Conservation (phyloP, 805 yeast genomes). For the Komagataella ulmi region DNA sequence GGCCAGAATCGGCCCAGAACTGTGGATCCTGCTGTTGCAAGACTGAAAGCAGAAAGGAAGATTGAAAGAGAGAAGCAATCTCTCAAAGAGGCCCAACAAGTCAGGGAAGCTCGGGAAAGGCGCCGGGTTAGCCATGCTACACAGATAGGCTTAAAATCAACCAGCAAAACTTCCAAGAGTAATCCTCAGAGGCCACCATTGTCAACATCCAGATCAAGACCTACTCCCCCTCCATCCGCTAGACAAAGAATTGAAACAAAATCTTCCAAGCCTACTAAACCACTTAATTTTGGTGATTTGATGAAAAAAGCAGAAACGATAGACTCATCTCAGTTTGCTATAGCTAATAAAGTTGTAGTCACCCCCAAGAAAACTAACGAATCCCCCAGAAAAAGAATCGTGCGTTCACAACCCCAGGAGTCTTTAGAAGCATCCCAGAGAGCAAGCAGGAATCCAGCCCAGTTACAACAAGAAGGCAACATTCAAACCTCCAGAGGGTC, state of each 20-base stretch:
- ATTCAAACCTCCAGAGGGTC: background rate
- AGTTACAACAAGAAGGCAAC: background rate
- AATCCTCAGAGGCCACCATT: background rate
- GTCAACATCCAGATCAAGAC: background rate
- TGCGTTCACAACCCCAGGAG: background rate
- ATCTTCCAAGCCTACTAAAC: slow-evolving; percentile 16
- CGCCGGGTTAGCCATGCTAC: background rate
- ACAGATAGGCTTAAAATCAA: background rate
- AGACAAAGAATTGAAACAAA: background rate
- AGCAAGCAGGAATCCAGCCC: background rate
- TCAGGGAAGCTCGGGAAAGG: slow-evolving; percentile 1
- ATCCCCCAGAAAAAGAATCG: background rate
- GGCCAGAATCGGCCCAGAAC: background rate
- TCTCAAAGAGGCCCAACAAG: slow-evolving; percentile 13
- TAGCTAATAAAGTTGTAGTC: slow-evolving; percentile 17
- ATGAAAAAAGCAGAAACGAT: slow-evolving; percentile 57
- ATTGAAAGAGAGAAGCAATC: slow-evolving; percentile 34
- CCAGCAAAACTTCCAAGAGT: background rate
- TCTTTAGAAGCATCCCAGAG: background rate
- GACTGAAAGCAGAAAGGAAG: slow-evolving; percentile 54
- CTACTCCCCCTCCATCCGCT: background rate
- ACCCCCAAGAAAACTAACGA: slow-evolving; percentile 10
- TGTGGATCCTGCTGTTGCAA: slow-evolving; percentile 59
- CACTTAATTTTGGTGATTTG: slow-evolving; percentile 50
- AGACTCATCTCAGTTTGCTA: slow-evolving; percentile 33